phyloP scores from a whole-genome alignment of 2,329 filamentous ascomycete genomes.

The Exophiala viscosa region DNA sequence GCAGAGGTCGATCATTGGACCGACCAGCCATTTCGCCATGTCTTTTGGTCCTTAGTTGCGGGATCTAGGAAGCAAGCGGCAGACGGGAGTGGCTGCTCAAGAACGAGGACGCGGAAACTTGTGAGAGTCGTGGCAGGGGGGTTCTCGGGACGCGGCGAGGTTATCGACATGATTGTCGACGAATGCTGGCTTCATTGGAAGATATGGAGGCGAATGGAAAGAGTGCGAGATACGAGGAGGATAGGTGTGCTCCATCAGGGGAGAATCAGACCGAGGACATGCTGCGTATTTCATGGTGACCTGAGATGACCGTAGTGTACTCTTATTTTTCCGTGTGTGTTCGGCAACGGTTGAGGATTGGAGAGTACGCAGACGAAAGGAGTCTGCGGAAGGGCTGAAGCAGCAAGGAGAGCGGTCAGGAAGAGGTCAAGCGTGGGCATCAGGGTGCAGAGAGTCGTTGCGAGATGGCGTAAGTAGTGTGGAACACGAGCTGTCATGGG shows the following conservation, averaged over 20 bases:
- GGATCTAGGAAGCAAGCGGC: conserved; percentile 29
- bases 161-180: background rate
- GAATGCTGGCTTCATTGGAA: background rate
- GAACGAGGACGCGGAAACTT: conserved; percentile 20
- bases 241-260: background rate
- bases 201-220: background rate
- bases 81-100: conserved; percentile 26
- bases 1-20: conserved; percentile 19
- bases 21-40: conserved; percentile 19
- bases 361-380: background rate
- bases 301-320: background rate
- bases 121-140: conserved; percentile 22
- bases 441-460: conserved; percentile 2
- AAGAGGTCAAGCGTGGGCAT: conserved; percentile 24
- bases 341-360: conserved; percentile 3
- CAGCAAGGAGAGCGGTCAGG: conserved; percentile 23
- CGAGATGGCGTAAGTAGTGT: conserved; percentile 7
- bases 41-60: conserved; percentile 25
- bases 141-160: conserved; percentile 9
- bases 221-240: background rate
- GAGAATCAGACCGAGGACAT: background rate
- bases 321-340: conserved; percentile 3
- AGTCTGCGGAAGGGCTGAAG: conserved; percentile 14
- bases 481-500: conserved; percentile 8
- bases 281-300: background rate